Evolutionary conservation across 148 eudicot species (phyloP), one percentile per base, ranked within the genome.

Genomic region (Spergularia marina): DNA sequence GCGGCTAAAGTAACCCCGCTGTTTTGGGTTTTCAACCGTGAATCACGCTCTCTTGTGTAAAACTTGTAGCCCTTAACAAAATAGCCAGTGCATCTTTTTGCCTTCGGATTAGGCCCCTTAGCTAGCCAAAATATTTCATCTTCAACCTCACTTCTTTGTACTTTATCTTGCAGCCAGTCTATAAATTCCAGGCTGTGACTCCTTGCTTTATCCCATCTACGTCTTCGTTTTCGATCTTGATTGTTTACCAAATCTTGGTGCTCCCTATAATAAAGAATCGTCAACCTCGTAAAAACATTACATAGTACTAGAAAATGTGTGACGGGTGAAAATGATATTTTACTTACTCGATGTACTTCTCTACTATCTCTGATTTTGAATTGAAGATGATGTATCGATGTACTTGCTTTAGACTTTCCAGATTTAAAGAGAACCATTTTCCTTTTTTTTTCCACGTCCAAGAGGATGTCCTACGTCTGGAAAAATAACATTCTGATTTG

Each of bases 361-460:
- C 63, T 12, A 59, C 63, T 59, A 16, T 59, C 9, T 59, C 63
- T 3, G 10, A 15, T 3, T 59, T 18, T 12, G 20, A 17, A 59
- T 59, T 59, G 23, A 59, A 59, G 63, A 59, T 17, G 63, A n/a
- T n/a, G n/a, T n/a, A n/a, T n/a, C n/a, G n/a, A n/a, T n/a, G n/a
- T n/a, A n/a, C n/a, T n/a, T n/a, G 63, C n/a, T 59, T 59, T 18
- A 59, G 17, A 59, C 63, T 59, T 20, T 59, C 20, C 2, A 59
- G n/a, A 9, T 59, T 18, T 59, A 59, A 17, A 20, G 63, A 59
- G 63, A 59, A 59, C 17, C 63, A 5, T 59, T 59, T 59, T 7
- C 63, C 63, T n/a, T n/a, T 59, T 59, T 59, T 59, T 59, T 59
- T 7, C 63, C 23, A 15, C 63, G 21, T 59, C 63, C 63, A 59